These are phyloP conservation scores for Leptodermis oblonga DNA, from an alignment of 257 asterid species.

Conservation along the genomic window DNA sequence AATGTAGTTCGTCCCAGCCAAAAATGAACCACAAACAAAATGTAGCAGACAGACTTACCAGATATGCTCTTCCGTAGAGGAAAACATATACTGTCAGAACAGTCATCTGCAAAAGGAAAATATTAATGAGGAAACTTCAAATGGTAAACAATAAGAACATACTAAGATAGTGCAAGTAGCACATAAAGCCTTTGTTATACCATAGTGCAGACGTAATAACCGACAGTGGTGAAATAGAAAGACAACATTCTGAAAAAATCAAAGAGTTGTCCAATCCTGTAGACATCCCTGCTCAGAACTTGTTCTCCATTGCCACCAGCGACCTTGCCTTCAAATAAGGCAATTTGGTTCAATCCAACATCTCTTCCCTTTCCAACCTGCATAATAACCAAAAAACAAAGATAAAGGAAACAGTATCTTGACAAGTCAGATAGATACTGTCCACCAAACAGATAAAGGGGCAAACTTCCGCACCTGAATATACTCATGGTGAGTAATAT, in stretches of 20 bases:
- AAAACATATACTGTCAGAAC: constrained; percentile 88
- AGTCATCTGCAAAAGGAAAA: constrained; percentile 76
- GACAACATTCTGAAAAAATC: constrained; percentile 97
- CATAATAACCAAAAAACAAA: constrained; percentile 23
- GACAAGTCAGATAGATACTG: not conserved
- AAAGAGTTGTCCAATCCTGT: constrained; percentile 93
- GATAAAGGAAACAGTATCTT: constrained; percentile 11
- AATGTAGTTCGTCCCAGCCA: not conserved
- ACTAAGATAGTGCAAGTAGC: constrained; percentile 1
- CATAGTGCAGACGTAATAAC: constrained; percentile 97
- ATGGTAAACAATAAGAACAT: constrained; percentile 4
- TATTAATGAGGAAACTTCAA: constrained; percentile 21
- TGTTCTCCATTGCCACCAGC: constrained; percentile 99
- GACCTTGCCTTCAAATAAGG: constrained; percentile 95
- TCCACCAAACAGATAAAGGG: not conserved
- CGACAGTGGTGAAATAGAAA: constrained; percentile 91
- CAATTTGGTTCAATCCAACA: constrained; percentile 97
- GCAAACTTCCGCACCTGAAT: constrained; percentile 34
- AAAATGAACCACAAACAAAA: not conserved
- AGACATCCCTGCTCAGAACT: constrained; percentile 95
- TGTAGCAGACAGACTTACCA: constrained; percentile 43
- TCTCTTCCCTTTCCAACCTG: constrained; percentile 99
- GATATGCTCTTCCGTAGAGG: constrained; percentile 92
- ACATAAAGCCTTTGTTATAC: constrained; percentile 32
- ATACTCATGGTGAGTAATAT: constrained; percentile 95